phyloP scores from a whole-genome alignment of 495 filamentous ascomycete genomes.

The Hamigera avellanea region DNA sequence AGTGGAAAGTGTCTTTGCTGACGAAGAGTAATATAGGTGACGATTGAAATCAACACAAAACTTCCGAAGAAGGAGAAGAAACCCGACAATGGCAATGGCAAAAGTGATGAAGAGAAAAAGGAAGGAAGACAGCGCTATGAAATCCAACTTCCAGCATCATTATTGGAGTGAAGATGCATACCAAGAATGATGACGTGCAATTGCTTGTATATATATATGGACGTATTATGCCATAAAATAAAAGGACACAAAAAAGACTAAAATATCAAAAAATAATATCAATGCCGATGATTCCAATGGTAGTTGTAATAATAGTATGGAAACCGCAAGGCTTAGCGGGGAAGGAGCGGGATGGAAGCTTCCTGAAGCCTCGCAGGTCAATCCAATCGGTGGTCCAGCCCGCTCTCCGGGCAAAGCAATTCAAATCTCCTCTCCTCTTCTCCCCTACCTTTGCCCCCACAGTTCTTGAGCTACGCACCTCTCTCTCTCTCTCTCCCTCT shows the following conservation, averaged over 20 bases:
- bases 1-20: not conserved
- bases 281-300: too few species aligned
- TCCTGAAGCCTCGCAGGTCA: conserved; percentile 30
- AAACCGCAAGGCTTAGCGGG: not conserved
- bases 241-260: not conserved
- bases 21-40: conserved; percentile 37
- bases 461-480: conserved; percentile 4
- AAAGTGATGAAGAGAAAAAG: conserved; percentile 7
- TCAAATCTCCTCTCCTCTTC: conserved; percentile 2
- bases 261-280: too few species aligned
- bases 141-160: conserved; percentile 26
- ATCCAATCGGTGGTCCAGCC: too few species aligned
- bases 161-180: conserved; percentile 20
- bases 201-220: conserved; percentile 2
- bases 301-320: too few species aligned
- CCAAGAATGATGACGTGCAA: not conserved
- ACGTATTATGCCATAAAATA: too few species aligned
- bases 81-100: conserved; percentile 12
- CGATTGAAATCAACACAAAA: conserved; percentile 53
- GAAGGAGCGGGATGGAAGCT: conserved; percentile 27
- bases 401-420: too few species aligned
- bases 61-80: conserved; percentile 40
- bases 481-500: conserved; percentile 2
- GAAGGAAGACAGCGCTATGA: conserved; percentile 17
- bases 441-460: conserved; percentile 4